A percentile compares a stretch with the other conserved stretches of the same genome.
Conservation (phyloP, 805 yeast species). For the Ogataea siamensis region DNA sequence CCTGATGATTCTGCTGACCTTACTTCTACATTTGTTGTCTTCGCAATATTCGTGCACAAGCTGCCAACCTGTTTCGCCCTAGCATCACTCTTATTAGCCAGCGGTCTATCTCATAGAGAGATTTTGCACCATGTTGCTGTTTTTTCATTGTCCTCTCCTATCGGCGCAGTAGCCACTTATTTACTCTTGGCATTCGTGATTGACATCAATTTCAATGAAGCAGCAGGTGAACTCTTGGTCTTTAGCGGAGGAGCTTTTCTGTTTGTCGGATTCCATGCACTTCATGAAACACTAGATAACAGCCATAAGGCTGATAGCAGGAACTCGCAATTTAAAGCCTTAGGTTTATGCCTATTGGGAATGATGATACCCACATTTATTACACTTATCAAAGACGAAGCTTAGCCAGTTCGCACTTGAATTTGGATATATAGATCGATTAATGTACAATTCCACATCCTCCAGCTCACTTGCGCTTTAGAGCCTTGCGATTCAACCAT, state of each 20-base stretch:
- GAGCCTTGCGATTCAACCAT: conserved; percentile 30
- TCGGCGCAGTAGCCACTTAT: conserved; percentile 55
- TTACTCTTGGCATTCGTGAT: conserved; percentile 14
- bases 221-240: conserved; percentile 52
- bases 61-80: conserved; percentile 74
- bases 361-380: conserved; percentile 31
- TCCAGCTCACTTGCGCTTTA: conserved; percentile 17
- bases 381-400: conserved; percentile 26
- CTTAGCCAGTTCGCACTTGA: conserved; percentile 6
- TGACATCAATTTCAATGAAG: conserved; percentile 28
- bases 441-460: conserved; percentile 2
- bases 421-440: conserved; percentile 1
- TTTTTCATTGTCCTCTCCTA: conserved; percentile 62
- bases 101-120: conserved; percentile 28
- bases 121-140: conserved; percentile 47
- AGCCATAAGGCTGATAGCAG: conserved; percentile 1
- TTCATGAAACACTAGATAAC: conserved; percentile 40
- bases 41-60: conserved; percentile 68
- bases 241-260: conserved; percentile 73
- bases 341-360: conserved; percentile 26
- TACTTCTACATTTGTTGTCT: conserved; percentile 41
- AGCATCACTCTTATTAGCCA: conserved; percentile 48
- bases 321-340: conserved; percentile 13
- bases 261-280: conserved; percentile 66
- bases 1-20: conserved; percentile 11